A percentile compares a stretch with the other conserved stretches of the same genome.
These are phyloP conservation scores for Ceratocystis cacaofunesta DNA, from an alignment of 2,329 filamentous ascomycete genomes.

Conservation along the genomic window DNA sequence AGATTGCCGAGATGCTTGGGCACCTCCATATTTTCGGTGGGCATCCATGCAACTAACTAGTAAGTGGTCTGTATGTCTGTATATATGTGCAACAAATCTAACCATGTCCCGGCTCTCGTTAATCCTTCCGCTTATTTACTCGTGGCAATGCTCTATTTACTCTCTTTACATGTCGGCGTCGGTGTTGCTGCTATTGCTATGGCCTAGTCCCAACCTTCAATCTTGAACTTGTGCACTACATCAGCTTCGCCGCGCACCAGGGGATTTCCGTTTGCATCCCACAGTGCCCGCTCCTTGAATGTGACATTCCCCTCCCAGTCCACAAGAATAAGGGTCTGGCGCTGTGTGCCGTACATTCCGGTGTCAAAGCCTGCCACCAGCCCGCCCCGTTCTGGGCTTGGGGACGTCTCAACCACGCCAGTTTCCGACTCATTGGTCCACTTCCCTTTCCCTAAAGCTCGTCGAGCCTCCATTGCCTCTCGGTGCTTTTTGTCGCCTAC, in stretches of 20 bases:
- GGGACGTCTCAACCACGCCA: too few species aligned
- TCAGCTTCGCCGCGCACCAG: slow-evolving; percentile 42
- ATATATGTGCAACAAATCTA: neutral
- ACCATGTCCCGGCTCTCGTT: neutral
- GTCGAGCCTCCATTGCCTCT: slow-evolving; percentile 31
- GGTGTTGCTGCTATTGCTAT: neutral
- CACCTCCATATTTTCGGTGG: neutral
- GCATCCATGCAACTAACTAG: neutral
- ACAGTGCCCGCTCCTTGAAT: slow-evolving; percentile 44
- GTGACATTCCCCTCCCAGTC: slow-evolving; percentile 48
- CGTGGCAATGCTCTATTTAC: neutral
- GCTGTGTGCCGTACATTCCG: slow-evolving; percentile 49
- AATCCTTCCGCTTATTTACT: neutral
- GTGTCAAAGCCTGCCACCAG: slow-evolving; percentile 34
- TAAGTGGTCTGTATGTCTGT: too few species aligned
- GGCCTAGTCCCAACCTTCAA: slow-evolving; percentile 35
- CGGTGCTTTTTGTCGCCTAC: slow-evolving; percentile 37
- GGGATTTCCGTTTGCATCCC: slow-evolving; percentile 41
- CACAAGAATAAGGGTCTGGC: slow-evolving; percentile 47
- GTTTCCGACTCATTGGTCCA: slow-evolving; percentile 19
- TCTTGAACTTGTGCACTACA: slow-evolving; percentile 38
- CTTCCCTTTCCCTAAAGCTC: slow-evolving; percentile 23
- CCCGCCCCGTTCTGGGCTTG: slow-evolving; percentile 19
- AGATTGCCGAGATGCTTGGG: neutral
- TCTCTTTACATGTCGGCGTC: neutral